Percentiles rank a stretch among this genome's conserved stretches.
These are phyloP conservation scores for Monascus purpureus DNA, from an alignment of 495 filamentous ascomycete genomes.

Conservation along the genomic window DNA sequence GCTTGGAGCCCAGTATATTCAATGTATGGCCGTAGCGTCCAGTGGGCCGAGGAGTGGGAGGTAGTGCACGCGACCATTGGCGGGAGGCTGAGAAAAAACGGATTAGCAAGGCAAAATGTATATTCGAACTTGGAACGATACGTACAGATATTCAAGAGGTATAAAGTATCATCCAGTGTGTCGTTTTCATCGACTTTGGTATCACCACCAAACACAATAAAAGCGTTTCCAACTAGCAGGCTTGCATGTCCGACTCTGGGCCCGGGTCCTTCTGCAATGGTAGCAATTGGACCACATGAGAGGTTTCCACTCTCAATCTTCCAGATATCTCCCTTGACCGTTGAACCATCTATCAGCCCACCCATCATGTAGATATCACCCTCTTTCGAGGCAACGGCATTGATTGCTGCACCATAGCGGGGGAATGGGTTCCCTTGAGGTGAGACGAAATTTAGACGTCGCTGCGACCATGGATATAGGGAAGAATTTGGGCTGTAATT, in stretches of 20 bases:
- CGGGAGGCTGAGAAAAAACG: slow-evolving; percentile 55
- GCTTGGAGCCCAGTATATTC: slow-evolving; percentile 89
- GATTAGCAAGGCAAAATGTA: background rate
- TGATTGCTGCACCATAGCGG: slow-evolving; percentile 93
- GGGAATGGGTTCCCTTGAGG: slow-evolving; percentile 82
- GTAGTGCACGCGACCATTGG: slow-evolving; percentile 91
- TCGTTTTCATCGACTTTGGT: slow-evolving; percentile 93
- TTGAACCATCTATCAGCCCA: slow-evolving; percentile 82
- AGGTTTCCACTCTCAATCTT: slow-evolving; percentile 87
- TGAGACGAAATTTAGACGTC: slow-evolving; percentile 70
- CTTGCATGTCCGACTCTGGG: slow-evolving; percentile 92
- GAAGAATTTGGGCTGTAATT: slow-evolving; percentile 35
- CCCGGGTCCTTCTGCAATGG: slow-evolving; percentile 85
- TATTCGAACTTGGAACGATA: too few relatives aligned
- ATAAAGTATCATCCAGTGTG: slow-evolving; percentile 84
- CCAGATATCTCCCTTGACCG: slow-evolving; percentile 95
- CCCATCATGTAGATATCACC: slow-evolving; percentile 98
- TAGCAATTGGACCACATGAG: slow-evolving; percentile 81
- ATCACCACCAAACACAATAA: slow-evolving; percentile 97
- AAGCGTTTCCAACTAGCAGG: slow-evolving; percentile 93
- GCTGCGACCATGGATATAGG: slow-evolving; percentile 93
- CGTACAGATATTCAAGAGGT: slow-evolving; percentile 95
- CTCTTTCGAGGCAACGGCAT: slow-evolving; percentile 83
- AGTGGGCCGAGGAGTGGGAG: slow-evolving; percentile 65
- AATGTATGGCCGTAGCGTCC: slow-evolving; percentile 94